Evolutionary conservation across 768 basidiomycete genomes (phyloP).

Genomic region (Pulveroboletus sp.): DNA sequence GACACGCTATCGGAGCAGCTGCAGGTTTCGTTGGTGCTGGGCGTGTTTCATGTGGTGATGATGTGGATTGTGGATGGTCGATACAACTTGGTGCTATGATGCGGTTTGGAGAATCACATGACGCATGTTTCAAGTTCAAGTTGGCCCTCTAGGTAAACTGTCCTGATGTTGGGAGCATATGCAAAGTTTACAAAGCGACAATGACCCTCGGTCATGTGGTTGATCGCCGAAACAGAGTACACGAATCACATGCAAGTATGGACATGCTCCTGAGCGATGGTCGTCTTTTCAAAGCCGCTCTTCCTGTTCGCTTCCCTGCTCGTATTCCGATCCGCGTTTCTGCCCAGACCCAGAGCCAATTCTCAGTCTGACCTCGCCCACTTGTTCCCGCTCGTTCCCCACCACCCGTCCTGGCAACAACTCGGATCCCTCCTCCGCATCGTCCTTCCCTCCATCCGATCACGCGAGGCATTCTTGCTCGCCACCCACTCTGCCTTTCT

Average conservation of each 20-base stretch:
- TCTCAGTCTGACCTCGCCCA: conserved; percentile 51
- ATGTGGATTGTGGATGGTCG: conserved; percentile 15
- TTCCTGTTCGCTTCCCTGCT: conserved; percentile 47
- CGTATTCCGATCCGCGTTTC: conserved; percentile 48
- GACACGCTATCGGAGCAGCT: conserved; percentile 47
- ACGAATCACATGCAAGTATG: too few relatives aligned
- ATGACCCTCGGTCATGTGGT: too few relatives aligned
- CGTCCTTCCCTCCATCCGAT: conserved; percentile 58
- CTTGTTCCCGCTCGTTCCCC: conserved; percentile 52
- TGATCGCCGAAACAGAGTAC: too few relatives aligned
- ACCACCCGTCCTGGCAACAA: conserved; percentile 57
- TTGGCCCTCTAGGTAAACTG: too few relatives aligned
- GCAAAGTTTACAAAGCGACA: too few relatives aligned
- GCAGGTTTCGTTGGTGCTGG: conserved; percentile 36
- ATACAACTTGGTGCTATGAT: neutral
- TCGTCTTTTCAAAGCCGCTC: conserved; percentile 14
- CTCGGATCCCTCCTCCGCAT: conserved; percentile 72
- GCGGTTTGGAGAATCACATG: conserved; percentile 13
- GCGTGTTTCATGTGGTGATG: conserved; percentile 36
- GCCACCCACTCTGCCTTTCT: conserved; percentile 82
- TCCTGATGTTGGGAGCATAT: too few relatives aligned
- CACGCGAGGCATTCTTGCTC: conserved; percentile 73
- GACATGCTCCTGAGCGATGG: conserved; percentile 8
- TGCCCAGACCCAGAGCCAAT: conserved; percentile 56
- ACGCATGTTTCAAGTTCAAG: too few relatives aligned